These are phyloP conservation scores for Huiozyma naganishii DNA, from an alignment of 805 yeast genomes.

Conservation along the genomic window DNA sequence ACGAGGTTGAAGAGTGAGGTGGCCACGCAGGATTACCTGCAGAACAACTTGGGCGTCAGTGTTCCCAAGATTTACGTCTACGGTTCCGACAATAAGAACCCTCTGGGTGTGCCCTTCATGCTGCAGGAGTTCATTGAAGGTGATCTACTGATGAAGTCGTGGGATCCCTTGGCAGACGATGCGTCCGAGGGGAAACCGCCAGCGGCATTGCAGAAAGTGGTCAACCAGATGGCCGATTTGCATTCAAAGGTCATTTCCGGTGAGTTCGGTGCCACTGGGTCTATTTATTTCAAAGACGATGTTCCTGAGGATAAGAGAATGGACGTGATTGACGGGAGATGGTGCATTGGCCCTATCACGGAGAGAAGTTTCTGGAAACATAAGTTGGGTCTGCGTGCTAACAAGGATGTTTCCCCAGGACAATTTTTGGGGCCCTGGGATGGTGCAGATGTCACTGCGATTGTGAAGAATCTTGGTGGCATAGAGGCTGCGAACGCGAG, in stretches of 20 bases:
- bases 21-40: slow-evolving; percentile 82
- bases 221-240: slow-evolving; percentile 64
- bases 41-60: slow-evolving; percentile 48
- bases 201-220: slow-evolving; percentile 44
- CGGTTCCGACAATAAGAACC: slow-evolving; percentile 51
- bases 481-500: slow-evolving; percentile 55
- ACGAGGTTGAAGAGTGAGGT: slow-evolving; percentile 77
- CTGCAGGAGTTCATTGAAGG: slow-evolving; percentile 76
- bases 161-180: slow-evolving; percentile 76
- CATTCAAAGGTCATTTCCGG: slow-evolving; percentile 43
- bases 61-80: slow-evolving; percentile 67
- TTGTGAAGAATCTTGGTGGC: slow-evolving; percentile 52
- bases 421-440: slow-evolving; percentile 69
- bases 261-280: slow-evolving; percentile 66
- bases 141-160: slow-evolving; percentile 70
- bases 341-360: slow-evolving; percentile 85
- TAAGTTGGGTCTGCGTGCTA: slow-evolving; percentile 27
- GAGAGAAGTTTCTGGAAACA: slow-evolving; percentile 72
- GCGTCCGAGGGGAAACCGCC: slow-evolving; percentile 37
- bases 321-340: slow-evolving; percentile 33
- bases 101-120: slow-evolving; percentile 63
- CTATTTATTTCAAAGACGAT: slow-evolving; percentile 49
- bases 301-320: not conserved
- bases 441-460: slow-evolving; percentile 32
- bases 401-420: not conserved